Conservation (phyloP, 805 yeast species). For the Schwanniomyces yamadae region DNA sequence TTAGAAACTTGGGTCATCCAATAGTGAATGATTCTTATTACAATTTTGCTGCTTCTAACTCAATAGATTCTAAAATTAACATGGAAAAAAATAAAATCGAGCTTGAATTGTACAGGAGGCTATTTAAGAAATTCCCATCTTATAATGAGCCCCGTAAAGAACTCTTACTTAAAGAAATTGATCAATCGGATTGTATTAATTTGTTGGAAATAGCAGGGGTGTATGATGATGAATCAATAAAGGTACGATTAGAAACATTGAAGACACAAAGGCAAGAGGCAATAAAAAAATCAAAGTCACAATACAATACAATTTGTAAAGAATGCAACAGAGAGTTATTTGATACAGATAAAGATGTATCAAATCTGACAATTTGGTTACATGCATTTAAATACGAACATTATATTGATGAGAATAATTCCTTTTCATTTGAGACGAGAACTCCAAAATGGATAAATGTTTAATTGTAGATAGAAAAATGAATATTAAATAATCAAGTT, state of each 20-base stretch:
- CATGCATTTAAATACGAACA: conserved; percentile 45
- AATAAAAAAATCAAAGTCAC: conserved; percentile 28
- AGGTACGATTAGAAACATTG: conserved; percentile 17
- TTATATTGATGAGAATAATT: conserved; percentile 17
- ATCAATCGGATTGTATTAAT: conserved; percentile 13
- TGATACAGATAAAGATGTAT: conserved; percentile 24
- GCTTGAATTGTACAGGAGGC: conserved; percentile 18
- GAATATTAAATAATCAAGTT: background rate
- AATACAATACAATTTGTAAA: conserved; percentile 22
- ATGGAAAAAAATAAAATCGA: conserved; percentile 22
- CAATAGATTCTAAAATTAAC: conserved; percentile 13
- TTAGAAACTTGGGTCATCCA: conserved; percentile 68
- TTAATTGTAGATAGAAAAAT: conserved; percentile 2
- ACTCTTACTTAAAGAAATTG: conserved; percentile 5
- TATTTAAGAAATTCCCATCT: conserved; percentile 16
- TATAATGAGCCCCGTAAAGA: conserved; percentile 10
- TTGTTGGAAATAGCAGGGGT: conserved; percentile 13
- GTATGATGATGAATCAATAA: conserved; percentile 9
- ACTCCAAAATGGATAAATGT: conserved; percentile 50
- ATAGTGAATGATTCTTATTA: conserved; percentile 72
- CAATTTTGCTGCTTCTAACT: conserved; percentile 14
- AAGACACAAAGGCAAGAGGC: conserved; percentile 21
- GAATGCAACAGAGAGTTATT: conserved; percentile 35
- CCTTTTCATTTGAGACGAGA: conserved; percentile 40
- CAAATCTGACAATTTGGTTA: conserved; percentile 40